Conservation (phyloP, 768 basidiomycete species). For the Boletus fagicola region DNA sequence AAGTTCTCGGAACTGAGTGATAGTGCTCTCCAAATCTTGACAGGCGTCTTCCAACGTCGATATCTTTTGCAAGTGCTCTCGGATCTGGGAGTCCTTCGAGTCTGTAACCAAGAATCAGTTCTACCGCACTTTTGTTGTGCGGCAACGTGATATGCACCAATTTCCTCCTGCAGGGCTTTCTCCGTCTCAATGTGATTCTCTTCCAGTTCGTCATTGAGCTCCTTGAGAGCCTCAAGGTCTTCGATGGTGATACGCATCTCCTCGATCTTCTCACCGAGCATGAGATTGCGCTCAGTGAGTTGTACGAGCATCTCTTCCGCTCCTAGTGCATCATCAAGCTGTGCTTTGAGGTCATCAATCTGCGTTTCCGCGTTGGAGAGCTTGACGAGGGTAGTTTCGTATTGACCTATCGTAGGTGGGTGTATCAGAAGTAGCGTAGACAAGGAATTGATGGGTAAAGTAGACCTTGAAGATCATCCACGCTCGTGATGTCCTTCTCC, state of each 20-base stretch:
- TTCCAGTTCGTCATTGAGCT: constrained; percentile 95
- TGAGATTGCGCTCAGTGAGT: constrained; percentile 90
- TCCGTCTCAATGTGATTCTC: constrained; percentile 95
- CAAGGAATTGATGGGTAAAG: not conserved
- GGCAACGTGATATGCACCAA: constrained; percentile 53
- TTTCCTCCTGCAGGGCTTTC: constrained; percentile 83
- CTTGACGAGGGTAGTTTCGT: constrained; percentile 76
- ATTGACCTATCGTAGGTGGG: constrained; percentile 51
- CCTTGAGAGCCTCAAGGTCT: constrained; percentile 93
- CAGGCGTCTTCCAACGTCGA: constrained; percentile 74
- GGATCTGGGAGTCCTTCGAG: constrained; percentile 64
- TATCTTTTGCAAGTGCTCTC: constrained; percentile 64
- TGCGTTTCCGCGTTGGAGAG: constrained; percentile 87
- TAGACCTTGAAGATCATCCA: constrained; percentile 80
- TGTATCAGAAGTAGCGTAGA: constrained; percentile 4
- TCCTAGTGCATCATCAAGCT: constrained; percentile 92
- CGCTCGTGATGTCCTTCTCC: constrained; percentile 78
- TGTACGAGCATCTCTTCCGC: constrained; percentile 97
- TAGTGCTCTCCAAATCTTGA: constrained; percentile 84
- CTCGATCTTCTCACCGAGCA: constrained; percentile 96
- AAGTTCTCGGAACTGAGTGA: constrained; percentile 89
- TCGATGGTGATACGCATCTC: constrained; percentile 96
- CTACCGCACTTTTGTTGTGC: not conserved
- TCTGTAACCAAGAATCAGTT: constrained; percentile 41
- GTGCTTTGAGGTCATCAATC: constrained; percentile 89